Percentiles rank a stretch among this genome's conserved stretches.
Evolutionary conservation across 192 early-diverging fungal genomes (phyloP).

Genomic region (Umbelopsis isabellina): DNA sequence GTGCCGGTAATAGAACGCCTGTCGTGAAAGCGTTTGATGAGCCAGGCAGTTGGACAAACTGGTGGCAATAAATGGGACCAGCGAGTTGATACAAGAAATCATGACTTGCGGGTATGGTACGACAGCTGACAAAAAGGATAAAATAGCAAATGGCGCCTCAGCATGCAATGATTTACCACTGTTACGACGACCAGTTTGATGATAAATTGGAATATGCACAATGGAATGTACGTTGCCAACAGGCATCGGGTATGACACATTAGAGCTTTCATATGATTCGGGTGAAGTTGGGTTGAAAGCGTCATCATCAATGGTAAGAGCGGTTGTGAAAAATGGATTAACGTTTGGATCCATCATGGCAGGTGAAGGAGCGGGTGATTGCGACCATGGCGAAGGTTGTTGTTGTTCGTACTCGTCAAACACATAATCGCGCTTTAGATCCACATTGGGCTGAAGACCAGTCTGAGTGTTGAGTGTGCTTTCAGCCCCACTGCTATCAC

Average conservation of each 20-base stretch:
- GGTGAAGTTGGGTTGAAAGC: constrained; percentile 58
- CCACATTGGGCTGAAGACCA: not conserved
- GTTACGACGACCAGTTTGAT: constrained; percentile 38
- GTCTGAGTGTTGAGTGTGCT: not conserved
- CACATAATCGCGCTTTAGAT: constrained; percentile 24
- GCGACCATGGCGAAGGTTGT: constrained; percentile 59
- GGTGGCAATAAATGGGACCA: constrained; percentile 53
- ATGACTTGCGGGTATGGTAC: constrained; percentile 54
- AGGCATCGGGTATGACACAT: constrained; percentile 34
- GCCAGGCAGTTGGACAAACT: constrained; percentile 37
- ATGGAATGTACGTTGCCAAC: constrained; percentile 50
- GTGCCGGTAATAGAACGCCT: constrained; percentile 21
- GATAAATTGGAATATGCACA: constrained; percentile 57
- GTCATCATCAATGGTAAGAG: constrained; percentile 56
- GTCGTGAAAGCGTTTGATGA: constrained; percentile 20
- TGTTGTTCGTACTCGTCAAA: constrained; percentile 61
- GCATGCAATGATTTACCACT: not conserved
- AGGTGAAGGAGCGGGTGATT: constrained; percentile 57
- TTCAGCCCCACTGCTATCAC: not conserved
- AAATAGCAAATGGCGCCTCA: constrained; percentile 50
- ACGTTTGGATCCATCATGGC: constrained; percentile 56
- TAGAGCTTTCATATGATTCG: constrained; percentile 25
- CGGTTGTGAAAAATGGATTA: constrained; percentile 57
- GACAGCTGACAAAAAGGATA: constrained; percentile 56
- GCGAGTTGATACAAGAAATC: constrained; percentile 37